Conservation (phyloP, 73 alveolate genomes). For the Paramecium sonneborni region DNA sequence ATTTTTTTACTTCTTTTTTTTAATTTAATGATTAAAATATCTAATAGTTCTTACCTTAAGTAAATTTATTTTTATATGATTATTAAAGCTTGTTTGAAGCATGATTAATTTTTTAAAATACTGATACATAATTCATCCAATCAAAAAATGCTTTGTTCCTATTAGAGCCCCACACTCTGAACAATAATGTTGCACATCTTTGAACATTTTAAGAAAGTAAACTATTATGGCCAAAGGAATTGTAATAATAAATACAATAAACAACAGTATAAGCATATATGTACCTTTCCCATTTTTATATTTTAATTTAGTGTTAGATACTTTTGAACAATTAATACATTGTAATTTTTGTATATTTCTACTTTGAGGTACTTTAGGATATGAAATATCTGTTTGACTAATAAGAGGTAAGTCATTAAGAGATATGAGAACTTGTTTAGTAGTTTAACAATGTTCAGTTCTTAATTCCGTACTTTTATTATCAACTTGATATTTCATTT, state of each 20-base stretch:
- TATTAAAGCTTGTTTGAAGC: neutral
- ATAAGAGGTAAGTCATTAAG: neutral
- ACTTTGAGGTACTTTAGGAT: neutral
- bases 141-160: neutral
- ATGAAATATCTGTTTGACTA: neutral
- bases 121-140: neutral
- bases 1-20: neutral
- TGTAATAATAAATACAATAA: neutral
- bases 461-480: neutral
- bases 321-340: neutral
- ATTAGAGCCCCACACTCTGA: neutral
- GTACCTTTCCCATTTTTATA: slow-evolving; percentile 1
- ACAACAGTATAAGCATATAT: neutral
- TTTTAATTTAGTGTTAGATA: neutral
- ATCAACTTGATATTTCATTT: neutral
- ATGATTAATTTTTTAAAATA: neutral
- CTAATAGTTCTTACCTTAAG: neutral
- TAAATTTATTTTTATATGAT: neutral
- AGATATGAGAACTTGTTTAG: neutral
- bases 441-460: neutral
- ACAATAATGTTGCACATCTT: slow-evolving; percentile 1
- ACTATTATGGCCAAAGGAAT: neutral
- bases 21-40: neutral
- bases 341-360: neutral
- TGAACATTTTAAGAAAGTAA: neutral